Evolutionary conservation across 108 stramenopile genomes (phyloP).

Genomic region (Stephanodiscus triporus): DNA sequence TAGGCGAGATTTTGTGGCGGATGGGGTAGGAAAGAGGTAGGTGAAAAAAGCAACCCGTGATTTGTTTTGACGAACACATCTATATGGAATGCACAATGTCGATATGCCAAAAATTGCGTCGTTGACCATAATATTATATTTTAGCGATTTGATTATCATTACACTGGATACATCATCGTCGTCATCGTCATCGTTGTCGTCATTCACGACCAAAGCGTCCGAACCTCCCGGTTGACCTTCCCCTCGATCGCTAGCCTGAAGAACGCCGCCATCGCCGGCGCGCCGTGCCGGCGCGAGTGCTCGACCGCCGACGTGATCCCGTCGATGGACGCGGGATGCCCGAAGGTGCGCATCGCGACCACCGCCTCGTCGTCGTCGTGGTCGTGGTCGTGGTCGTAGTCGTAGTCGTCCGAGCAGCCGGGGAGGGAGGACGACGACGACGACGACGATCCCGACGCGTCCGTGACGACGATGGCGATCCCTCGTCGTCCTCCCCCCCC

Average conservation of each 20-base stretch:
- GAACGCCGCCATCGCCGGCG: constrained; percentile 72
- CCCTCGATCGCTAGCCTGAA: constrained; percentile 80
- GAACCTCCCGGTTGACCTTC: constrained; percentile 65
- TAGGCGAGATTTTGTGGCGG: too few species aligned
- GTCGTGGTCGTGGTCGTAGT: not conserved
- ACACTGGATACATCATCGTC: too few species aligned
- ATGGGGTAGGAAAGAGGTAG: too few species aligned
- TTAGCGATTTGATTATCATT: too few species aligned
- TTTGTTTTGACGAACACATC: too few species aligned
- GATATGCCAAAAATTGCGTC: too few species aligned
- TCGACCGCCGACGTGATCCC: constrained; percentile 50
- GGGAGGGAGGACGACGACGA: not conserved
- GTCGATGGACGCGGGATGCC: constrained; percentile 30
- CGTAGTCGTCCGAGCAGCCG: too few species aligned
- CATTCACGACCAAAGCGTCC: constrained; percentile 61
- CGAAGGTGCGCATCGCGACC: constrained; percentile 43
- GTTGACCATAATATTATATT: too few species aligned
- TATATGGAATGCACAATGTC: too few species aligned
- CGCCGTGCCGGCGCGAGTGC: constrained; percentile 54
- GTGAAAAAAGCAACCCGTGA: too few species aligned
- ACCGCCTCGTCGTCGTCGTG: constrained; percentile 10
- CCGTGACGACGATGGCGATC: constrained; percentile 56
- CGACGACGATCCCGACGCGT: constrained; percentile 32
- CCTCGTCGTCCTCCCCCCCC: constrained; percentile 45
- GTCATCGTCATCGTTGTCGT: too few species aligned